These are phyloP conservation scores for Nicotiana sylvestris DNA, from an alignment of 257 asterid genomes.

Conservation along the genomic window DNA sequence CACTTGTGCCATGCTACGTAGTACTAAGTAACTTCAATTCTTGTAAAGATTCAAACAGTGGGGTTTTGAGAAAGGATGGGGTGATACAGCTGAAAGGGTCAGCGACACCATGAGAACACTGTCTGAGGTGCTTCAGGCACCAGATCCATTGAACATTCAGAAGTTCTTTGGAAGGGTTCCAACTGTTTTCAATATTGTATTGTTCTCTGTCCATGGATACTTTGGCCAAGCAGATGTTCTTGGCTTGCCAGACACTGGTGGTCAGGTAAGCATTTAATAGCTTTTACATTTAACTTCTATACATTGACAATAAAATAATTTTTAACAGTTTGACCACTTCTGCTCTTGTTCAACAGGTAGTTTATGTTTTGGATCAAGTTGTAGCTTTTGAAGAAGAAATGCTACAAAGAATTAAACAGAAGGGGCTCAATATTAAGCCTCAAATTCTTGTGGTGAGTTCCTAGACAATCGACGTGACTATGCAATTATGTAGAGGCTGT, in stretches of 20 bases:
- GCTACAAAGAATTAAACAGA: conserved; percentile 74
- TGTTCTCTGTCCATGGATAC: conserved; percentile 83
- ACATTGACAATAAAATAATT: not conserved
- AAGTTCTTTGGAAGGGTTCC: conserved; percentile 76
- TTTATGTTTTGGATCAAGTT: conserved; percentile 93
- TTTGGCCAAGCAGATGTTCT: conserved; percentile 89
- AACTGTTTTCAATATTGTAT: conserved; percentile 60
- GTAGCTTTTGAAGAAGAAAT: conserved; percentile 84
- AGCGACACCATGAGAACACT: conserved; percentile 65
- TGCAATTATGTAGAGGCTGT: not conserved
- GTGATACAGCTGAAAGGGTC: conserved; percentile 77
- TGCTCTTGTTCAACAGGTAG: conserved; percentile 49
- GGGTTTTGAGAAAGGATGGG: conserved; percentile 98
- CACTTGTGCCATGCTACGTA: not conserved
- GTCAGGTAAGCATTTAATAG: conserved; percentile 50
- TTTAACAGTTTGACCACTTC: not conserved
- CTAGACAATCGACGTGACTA: not conserved
- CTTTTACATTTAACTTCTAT: not conserved
- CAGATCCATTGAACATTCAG: conserved; percentile 61
- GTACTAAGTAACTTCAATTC: not conserved
- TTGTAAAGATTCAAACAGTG: conserved; percentile 68
- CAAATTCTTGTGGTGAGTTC: conserved; percentile 78
- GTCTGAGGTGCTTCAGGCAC: conserved; percentile 81
- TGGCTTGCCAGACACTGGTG: conserved; percentile 97
- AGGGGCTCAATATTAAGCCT: conserved; percentile 82